Conservation (phyloP, 441 rosid species). For the Metrosideros polymorpha region DNA sequence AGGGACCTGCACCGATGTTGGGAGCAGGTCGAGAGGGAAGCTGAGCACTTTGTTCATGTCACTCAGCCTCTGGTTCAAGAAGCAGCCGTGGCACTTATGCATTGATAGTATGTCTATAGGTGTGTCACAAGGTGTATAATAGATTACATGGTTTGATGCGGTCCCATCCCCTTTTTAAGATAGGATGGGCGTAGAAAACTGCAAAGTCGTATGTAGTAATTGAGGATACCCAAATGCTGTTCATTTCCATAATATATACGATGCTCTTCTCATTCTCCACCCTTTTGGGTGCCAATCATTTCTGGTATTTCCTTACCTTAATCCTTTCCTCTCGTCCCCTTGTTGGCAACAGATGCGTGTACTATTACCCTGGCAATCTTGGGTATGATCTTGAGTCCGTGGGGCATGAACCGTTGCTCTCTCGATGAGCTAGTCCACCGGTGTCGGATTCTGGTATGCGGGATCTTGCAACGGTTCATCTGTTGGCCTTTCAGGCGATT, state of each 20-base stretch:
- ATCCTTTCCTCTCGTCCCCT: not conserved
- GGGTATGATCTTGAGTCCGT: not conserved
- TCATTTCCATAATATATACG: not conserved
- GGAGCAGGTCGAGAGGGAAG: conserved; percentile 87
- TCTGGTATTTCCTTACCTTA: not conserved
- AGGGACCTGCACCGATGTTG: conserved; percentile 34
- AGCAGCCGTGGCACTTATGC: conserved; percentile 66
- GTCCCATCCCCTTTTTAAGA: not conserved
- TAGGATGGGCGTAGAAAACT: not conserved
- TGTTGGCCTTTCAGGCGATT: not conserved
- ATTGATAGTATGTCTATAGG: conserved; percentile 8
- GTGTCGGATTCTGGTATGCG: not conserved
- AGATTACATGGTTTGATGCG: not conserved
- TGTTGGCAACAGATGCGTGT: not conserved
- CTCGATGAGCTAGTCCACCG: not conserved
- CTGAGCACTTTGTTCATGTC: conserved; percentile 62
- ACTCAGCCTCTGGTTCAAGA: conserved; percentile 68
- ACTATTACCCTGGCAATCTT: not conserved
- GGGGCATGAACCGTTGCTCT: not conserved
- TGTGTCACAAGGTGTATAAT: not conserved
- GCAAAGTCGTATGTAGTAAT: not conserved
- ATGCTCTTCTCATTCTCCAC: not conserved
- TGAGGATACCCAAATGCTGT: not conserved
- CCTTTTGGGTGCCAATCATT: not conserved
- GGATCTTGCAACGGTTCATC: not conserved